Evolutionary conservation across 2,329 filamentous ascomycete genomes (phyloP).

Genomic region (Amphichorda felina): DNA sequence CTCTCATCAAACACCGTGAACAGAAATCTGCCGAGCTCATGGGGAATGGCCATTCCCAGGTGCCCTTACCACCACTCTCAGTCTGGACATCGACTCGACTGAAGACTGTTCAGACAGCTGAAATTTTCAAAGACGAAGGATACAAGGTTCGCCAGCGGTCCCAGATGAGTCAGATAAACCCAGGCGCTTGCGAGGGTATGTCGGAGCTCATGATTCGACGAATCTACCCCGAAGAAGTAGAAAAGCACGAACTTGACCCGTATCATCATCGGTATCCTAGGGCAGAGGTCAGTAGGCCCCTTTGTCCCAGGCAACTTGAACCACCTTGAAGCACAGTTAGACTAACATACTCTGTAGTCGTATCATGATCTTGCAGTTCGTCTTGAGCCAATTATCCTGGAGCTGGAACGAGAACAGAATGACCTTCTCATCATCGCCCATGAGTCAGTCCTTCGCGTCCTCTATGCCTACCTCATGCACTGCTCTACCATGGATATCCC

Average conservation of each 20-base stretch:
- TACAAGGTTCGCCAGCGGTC: slow-evolving; percentile 85
- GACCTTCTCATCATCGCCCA: slow-evolving; percentile 98
- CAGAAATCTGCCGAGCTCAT: slow-evolving; percentile 62
- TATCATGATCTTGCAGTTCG: slow-evolving; percentile 98
- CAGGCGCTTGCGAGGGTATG: slow-evolving; percentile 90
- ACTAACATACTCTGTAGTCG: slow-evolving; percentile 41
- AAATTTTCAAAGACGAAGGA: slow-evolving; percentile 65
- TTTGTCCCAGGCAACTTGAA: neutral
- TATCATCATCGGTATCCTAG: slow-evolving; percentile 95
- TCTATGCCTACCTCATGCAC: slow-evolving; percentile 98
- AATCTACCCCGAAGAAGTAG: slow-evolving; percentile 80
- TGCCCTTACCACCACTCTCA: slow-evolving; percentile 65
- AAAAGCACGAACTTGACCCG: slow-evolving; percentile 86
- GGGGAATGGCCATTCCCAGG: slow-evolving; percentile 53
- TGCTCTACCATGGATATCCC: slow-evolving; percentile 94
- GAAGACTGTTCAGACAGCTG: slow-evolving; percentile 81
- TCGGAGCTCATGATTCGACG: slow-evolving; percentile 70
- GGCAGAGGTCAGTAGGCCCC: slow-evolving; percentile 58
- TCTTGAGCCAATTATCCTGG: slow-evolving; percentile 92
- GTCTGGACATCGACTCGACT: slow-evolving; percentile 93
- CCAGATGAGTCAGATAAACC: slow-evolving; percentile 95
- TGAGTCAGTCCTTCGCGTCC: slow-evolving; percentile 89
- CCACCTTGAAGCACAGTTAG: neutral
- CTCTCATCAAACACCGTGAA: slow-evolving; percentile 71
- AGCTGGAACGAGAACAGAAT: slow-evolving; percentile 91